Base-by-base conservation (phyloP, 2,329 filamentous ascomycete genomes). In the Eutypa lata region DNA sequence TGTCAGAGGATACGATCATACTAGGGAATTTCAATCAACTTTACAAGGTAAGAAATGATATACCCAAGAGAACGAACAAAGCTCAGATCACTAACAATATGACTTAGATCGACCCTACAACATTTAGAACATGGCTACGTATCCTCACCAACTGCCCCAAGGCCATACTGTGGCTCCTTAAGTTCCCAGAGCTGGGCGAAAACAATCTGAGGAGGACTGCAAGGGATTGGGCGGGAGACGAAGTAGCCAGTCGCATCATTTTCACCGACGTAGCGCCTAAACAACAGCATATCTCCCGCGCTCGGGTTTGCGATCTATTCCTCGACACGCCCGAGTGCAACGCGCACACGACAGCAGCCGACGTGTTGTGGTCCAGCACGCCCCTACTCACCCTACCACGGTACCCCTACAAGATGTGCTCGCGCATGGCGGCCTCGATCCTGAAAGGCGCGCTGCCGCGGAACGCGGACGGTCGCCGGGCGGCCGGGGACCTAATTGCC, bases 401-500 rank as follows among this genome's bases (percentile, higher is more conserved):
- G 35, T 97, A 97, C 70, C 83, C 89, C 48, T 97, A 97, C 74
- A 99, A 99, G 73, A 99, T 99, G 94, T 99, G 94, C 71, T 96
- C 91, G 43, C 89, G 94, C 50, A 99, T 99, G 89, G 94, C 93
- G 7, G 92, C 94, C 7, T 96, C 91, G 11, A 97, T 99, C 52
- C 79, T 99, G 28, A 89, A 86, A 58, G 94, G 94, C 16, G 94
- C 94, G 0, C 74, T 99, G 3, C 94, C 94, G 0, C 87, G 85
- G 59, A 79, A 76, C 0, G 72, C 76, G 1, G 83, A 84, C n/a
- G 91, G 93, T 3, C 73, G 75, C 7, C 76, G 75, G 53, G 89
- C 88, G 0, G 87, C 87, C 0, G 69, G 73, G 18, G 91, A 97
- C 53, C 78, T 99, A 28, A 91, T 96, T 52, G 90, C 89, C 0